Evolutionary conservation across 2,329 filamentous ascomycete genomes (phyloP).

Genomic region (Stenocarpella maydis): DNA sequence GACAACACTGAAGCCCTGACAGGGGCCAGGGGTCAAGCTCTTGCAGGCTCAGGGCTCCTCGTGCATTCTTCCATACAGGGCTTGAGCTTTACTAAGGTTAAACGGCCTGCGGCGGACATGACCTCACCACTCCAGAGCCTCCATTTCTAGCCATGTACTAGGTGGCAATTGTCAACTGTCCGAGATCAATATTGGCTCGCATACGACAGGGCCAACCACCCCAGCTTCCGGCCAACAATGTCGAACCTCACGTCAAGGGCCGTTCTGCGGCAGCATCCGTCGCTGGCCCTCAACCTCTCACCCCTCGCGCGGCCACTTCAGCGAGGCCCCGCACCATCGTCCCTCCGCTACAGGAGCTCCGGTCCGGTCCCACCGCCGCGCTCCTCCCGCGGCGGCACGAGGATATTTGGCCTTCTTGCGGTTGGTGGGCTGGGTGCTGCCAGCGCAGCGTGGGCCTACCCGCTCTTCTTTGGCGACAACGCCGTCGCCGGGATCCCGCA

Average conservation of each 20-base stretch:
- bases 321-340: slow-evolving; percentile 15
- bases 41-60: slow-evolving; percentile 2
- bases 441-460: slow-evolving; percentile 31
- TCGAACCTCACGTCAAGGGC: slow-evolving; percentile 25
- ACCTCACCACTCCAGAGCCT: slow-evolving; percentile 32
- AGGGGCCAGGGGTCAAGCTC: background rate
- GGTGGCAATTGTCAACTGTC: background rate
- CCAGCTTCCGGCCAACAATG: slow-evolving; percentile 25
- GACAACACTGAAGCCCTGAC: background rate
- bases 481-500: slow-evolving; percentile 41
- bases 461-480: slow-evolving; percentile 33
- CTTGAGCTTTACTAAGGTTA: slow-evolving; percentile 32
- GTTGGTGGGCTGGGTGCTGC: slow-evolving; percentile 17
- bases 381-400: slow-evolving; percentile 3
- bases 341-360: slow-evolving; percentile 28
- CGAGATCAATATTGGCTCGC: slow-evolving; percentile 3
- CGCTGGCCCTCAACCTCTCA: slow-evolving; percentile 6
- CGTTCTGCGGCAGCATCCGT: slow-evolving; percentile 23
- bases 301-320: background rate
- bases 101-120: slow-evolving; percentile 19
- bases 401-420: slow-evolving; percentile 11
- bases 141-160: slow-evolving; percentile 4
- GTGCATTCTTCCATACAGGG: slow-evolving; percentile 31
- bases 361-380: slow-evolving; percentile 16
- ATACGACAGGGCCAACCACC: background rate